A percentile compares a stretch with the other conserved stretches of the same genome.
Conservation (phyloP, 2,329 filamentous ascomycete genomes). For the Leptosphaerulina australis region DNA sequence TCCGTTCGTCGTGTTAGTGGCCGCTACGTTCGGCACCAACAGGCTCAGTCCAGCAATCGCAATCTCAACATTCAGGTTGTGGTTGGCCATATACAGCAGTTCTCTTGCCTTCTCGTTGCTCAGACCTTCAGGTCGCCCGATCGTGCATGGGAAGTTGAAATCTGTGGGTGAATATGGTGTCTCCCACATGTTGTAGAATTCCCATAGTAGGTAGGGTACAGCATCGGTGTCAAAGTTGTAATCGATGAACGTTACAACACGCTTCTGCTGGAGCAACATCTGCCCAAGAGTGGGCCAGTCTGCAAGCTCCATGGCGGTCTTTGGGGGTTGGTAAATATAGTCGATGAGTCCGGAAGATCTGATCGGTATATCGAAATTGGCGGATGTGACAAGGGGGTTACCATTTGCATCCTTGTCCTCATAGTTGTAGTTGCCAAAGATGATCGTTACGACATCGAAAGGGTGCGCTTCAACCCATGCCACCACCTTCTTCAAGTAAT, state of each 20-base stretch:
- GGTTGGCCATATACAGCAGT: constrained; percentile 83
- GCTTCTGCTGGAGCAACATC: constrained; percentile 50
- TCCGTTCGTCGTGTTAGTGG: constrained; percentile 45
- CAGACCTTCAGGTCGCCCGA: constrained; percentile 76
- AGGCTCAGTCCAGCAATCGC: constrained; percentile 34
- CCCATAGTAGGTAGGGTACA: constrained; percentile 84
- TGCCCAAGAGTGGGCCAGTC: constrained; percentile 87
- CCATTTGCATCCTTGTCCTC: constrained; percentile 33
- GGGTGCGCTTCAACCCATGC: constrained; percentile 78
- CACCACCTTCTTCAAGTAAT: constrained; percentile 72
- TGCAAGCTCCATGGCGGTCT: constrained; percentile 73
- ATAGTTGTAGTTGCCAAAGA: constrained; percentile 77
- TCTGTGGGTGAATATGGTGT: constrained; percentile 80
- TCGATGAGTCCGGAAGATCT: constrained; percentile 72
- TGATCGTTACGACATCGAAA: constrained; percentile 86
- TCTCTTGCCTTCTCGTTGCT: constrained; percentile 57
- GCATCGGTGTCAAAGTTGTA: constrained; percentile 71
- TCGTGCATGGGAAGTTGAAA: constrained; percentile 74
- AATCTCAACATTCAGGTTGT: constrained; percentile 85
- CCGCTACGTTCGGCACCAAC: constrained; percentile 47
- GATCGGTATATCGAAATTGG: constrained; percentile 71
- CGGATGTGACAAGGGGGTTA: constrained; percentile 63
- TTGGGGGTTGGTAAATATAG: constrained; percentile 77
- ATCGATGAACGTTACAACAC: constrained; percentile 50
- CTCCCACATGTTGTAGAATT: constrained; percentile 92